A percentile compares a stretch with the other conserved stretches of the same genome.
Conservation (phyloP, 129 eudicot genomes). For the Oenanthe sinensis region DNA sequence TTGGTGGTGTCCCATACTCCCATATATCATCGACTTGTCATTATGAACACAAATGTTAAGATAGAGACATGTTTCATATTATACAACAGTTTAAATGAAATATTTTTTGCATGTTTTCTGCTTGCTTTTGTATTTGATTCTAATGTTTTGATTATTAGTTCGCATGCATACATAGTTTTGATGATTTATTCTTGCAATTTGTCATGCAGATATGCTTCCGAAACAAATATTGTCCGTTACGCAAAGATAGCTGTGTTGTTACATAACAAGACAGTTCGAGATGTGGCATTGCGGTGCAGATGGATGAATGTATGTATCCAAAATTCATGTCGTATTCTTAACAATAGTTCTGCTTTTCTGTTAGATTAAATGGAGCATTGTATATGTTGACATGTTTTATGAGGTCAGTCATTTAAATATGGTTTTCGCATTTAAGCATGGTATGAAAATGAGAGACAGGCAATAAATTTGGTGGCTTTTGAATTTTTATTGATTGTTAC, state of each 20-base stretch:
- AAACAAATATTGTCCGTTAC: conserved; percentile 50
- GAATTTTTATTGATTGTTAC: too few relatives aligned
- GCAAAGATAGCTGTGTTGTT: conserved; percentile 84
- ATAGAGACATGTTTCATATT: neutral
- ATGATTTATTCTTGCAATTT: neutral
- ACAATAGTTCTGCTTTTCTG: neutral
- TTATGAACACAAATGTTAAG: neutral
- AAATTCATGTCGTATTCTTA: neutral
- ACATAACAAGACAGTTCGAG: conserved; percentile 75
- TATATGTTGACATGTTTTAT: neutral
- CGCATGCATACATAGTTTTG: neutral
- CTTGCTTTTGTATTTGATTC: conserved; percentile 1
- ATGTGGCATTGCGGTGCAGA: conserved; percentile 83
- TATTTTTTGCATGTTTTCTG: neutral
- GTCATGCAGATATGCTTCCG: conserved; percentile 57
- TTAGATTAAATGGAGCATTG: neutral
- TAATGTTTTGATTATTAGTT: neutral
- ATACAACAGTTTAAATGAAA: neutral
- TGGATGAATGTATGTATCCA: conserved; percentile 76
- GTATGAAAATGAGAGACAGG: neutral
- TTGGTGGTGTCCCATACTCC: neutral
- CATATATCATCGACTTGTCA: neutral
- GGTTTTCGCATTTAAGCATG: neutral
- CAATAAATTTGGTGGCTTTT: neutral
- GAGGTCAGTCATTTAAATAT: neutral